Evolutionary conservation across 495 filamentous ascomycete genomes (phyloP), one percentile per base, ranked within the genome.

Genomic region (Aspergillus asperescens): DNA sequence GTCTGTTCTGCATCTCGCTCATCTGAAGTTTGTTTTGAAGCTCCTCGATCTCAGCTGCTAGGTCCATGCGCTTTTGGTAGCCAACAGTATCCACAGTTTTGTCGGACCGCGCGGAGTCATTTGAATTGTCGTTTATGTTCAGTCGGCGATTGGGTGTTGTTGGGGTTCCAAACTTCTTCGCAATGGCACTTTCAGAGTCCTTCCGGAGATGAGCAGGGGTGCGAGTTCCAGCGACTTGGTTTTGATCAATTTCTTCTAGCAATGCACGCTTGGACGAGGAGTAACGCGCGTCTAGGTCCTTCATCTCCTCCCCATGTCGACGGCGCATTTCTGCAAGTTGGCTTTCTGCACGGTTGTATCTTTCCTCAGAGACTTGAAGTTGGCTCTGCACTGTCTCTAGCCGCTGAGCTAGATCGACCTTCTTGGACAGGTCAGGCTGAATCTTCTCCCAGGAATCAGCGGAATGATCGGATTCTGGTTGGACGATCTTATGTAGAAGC

Each of bases 1-100:
- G 92, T 29, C 88, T 84, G 70, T 95, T 96, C 58, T 92, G 88
- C 89, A 98, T 96, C 68, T 97, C 86, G 7, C 87, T 85, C 72
- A 97, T 81, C 60, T 98, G 92, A 39, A 98, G 80, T 66, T 95
- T 90, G 64, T 94, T 97, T 62, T 96, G 93, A 39, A 95, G 75
- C 67, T 94, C 82, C 62, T 98, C 93, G 7, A 96, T 73, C 62
- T 98, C 92, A 9, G 88, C 82, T 29, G 89, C 91, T 49, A 95
- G 72, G 61, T 98, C 93, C 85, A 95, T 90, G 13, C 86, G 82
- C 58, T 86, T 88, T 62, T 94, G 90, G 69, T 87, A 94, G 55
- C 87, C 84, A 41, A 91, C 78, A 37, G 89, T 91, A 66, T 97
- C 93, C 32, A 91, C 85, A 0, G 92, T 96, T 24, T 83, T 78